These are phyloP conservation scores for Puya raimondii DNA, from an alignment of 176 grass and related monocot species.

Conservation along the genomic window DNA sequence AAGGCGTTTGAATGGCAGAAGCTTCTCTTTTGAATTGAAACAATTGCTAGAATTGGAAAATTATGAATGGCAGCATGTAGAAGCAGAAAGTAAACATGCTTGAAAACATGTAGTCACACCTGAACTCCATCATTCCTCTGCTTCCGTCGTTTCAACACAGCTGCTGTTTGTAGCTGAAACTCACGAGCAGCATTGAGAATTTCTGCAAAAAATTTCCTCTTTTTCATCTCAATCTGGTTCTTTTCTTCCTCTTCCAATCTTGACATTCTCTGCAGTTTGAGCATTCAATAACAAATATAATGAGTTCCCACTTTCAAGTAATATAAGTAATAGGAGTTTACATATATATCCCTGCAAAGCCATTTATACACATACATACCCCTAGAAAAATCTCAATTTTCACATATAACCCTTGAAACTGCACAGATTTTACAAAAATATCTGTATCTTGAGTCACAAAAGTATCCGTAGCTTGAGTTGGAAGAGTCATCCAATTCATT, in stretches of 20 bases:
- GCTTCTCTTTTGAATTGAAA: not conserved
- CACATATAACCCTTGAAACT: no score
- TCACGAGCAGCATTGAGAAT: conserved; percentile 93
- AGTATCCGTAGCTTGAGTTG: no score
- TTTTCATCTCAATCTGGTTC: conserved; percentile 63
- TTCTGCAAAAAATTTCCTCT: conserved; percentile 95
- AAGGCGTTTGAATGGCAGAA: no score
- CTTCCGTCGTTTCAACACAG: conserved; percentile 78
- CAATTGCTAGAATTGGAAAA: not conserved
- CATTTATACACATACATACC: no score
- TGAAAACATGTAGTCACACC: conserved; percentile 34
- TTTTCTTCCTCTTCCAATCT: conserved; percentile 98
- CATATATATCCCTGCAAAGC: no score
- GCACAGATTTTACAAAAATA: no score
- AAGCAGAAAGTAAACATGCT: not conserved
- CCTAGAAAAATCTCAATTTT: no score
- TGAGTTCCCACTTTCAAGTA: conserved; percentile 1
- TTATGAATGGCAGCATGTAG: not conserved
- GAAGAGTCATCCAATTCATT: no score
- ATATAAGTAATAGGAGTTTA: not conserved
- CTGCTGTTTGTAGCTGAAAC: conserved; percentile 57
- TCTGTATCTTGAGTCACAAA: no score
- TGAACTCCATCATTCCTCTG: conserved; percentile 91
- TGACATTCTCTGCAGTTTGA: conserved; percentile 58
- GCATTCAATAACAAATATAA: conserved; percentile 14